A percentile compares a stretch with the other conserved stretches of the same genome.
These are phyloP conservation scores for Teratosphaeria nubilosa DNA, from an alignment of 2,329 filamentous ascomycete species.

Conservation along the genomic window DNA sequence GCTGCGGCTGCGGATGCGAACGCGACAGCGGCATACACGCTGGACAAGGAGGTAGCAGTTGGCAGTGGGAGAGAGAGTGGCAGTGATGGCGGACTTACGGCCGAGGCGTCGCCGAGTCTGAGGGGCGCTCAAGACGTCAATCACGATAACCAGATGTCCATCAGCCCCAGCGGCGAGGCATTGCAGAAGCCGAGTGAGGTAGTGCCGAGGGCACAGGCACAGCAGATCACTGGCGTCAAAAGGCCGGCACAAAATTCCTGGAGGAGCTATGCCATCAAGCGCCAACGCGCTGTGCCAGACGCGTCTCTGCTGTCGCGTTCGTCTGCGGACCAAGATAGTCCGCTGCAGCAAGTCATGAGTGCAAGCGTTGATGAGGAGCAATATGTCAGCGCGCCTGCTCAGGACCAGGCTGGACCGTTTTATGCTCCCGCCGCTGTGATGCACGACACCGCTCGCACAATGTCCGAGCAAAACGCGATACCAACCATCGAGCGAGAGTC, in stretches of 20 bases:
- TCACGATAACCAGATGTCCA: not conserved
- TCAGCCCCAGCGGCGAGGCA: not conserved
- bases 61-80: not conserved
- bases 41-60: not conserved
- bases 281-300: not conserved
- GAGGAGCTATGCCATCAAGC: not conserved
- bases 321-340: not conserved
- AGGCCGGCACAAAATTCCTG: not conserved
- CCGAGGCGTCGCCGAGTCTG: not conserved
- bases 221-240: not conserved
- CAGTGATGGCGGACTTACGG: not conserved
- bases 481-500: not conserved
- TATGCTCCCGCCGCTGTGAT: not conserved
- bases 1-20: no score
- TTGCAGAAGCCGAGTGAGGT: not conserved
- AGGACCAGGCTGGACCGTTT: not conserved
- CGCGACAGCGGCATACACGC: not conserved
- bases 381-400: not conserved
- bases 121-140: not conserved
- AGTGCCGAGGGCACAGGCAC: not conserved
- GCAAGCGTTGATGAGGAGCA: not conserved
- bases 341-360: not conserved
- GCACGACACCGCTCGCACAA: not conserved
- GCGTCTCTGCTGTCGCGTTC: not conserved
- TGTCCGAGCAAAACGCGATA: not conserved